Evolutionary conservation across 2,329 filamentous ascomycete species (phyloP).

Genomic region (Microsporum canis): DNA sequence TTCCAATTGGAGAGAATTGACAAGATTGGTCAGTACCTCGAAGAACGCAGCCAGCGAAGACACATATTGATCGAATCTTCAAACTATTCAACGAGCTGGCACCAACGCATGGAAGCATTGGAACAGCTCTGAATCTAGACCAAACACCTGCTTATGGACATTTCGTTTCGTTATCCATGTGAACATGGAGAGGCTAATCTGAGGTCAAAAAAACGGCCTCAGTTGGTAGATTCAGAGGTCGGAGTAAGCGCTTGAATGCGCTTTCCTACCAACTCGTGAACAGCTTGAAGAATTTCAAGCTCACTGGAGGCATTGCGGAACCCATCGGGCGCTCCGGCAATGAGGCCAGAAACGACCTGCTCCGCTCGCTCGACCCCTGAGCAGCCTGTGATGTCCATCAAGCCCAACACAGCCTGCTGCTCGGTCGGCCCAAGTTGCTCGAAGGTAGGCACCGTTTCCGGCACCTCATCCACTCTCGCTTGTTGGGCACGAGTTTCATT

Average conservation of each 20-base stretch:
- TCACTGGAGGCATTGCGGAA: constrained; percentile 21
- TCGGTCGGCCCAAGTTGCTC: constrained; percentile 21
- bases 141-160: neutral
- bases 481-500: neutral
- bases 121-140: neutral
- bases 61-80: constrained; percentile 1
- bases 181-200: neutral
- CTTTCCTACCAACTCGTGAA: constrained; percentile 23
- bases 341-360: constrained; percentile 25
- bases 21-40: neutral
- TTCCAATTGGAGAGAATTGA: constrained; percentile 2
- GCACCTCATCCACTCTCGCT: constrained; percentile 4
- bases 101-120: neutral
- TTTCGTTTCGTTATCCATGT: neutral
- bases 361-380: constrained; percentile 17
- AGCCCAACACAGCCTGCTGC: constrained; percentile 24
- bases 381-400: constrained; percentile 22
- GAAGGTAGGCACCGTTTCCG: constrained; percentile 17
- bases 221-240: constrained; percentile 11
- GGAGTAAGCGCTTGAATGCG: constrained; percentile 20
- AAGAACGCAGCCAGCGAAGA: neutral
- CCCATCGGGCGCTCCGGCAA: constrained; percentile 19
- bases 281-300: constrained; percentile 21
- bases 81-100: neutral
- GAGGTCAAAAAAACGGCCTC: neutral